A percentile compares a stretch with the other conserved stretches of the same genome.
phyloP scores from a whole-genome alignment of 2,329 filamentous ascomycete species.

The Talaromyces amestolkiae region DNA sequence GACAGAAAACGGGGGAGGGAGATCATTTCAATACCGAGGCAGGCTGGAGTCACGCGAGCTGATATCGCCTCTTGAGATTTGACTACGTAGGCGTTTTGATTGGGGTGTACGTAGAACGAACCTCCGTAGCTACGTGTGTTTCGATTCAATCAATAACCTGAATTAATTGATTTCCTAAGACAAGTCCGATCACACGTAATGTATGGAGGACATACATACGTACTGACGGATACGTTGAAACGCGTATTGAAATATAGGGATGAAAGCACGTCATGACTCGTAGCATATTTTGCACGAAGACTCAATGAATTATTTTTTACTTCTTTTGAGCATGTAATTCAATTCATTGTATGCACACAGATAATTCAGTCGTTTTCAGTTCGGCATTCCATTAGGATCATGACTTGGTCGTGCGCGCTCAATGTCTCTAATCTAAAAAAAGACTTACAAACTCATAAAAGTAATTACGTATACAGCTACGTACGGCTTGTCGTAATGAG shows the following conservation, averaged over 20 bases:
- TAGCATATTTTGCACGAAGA: neutral
- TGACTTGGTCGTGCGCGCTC: neutral
- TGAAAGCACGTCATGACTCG: neutral
- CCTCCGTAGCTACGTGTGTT: neutral
- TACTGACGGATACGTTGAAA: neutral
- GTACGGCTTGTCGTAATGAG: neutral
- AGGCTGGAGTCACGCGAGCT: neutral
- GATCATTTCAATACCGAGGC: no score
- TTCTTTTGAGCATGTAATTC: neutral
- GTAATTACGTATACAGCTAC: neutral
- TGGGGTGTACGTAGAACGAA: neutral
- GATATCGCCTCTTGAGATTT: neutral
- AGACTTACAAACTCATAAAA: neutral
- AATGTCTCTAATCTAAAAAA: no score
- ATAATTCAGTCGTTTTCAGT: neutral
- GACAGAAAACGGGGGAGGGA: neutral
- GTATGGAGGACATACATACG: neutral
- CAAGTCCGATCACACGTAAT: neutral
- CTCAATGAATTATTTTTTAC: neutral
- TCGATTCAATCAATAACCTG: neutral
- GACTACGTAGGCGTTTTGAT: neutral
- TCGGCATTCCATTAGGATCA: neutral
- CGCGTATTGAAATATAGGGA: neutral
- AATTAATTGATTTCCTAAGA: neutral
- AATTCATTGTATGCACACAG: neutral